phyloP scores from a whole-genome alignment of 257 asterid genomes.

The Galeopsis tetrahit region DNA sequence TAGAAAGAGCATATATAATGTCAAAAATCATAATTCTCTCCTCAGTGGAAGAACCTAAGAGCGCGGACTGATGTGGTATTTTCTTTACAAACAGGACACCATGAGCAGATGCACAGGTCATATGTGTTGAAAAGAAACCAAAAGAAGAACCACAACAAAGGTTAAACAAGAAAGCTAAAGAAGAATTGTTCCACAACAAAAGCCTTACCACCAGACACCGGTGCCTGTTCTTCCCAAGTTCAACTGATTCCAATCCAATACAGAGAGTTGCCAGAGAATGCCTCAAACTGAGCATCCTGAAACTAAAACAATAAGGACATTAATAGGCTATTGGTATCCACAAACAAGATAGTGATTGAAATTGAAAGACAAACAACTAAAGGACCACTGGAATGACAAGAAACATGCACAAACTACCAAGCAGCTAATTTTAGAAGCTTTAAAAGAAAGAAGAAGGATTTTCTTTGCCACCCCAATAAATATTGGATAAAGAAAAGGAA shows the following conservation, averaged over 20 bases:
- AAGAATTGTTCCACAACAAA: neutral
- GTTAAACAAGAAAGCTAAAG: neutral
- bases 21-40: neutral
- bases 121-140: neutral
- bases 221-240: slow-evolving; percentile 33
- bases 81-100: slow-evolving; percentile 1
- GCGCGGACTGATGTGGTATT: neutral
- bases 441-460: neutral
- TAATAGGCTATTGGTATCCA: neutral
- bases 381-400: too few species aligned
- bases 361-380: neutral
- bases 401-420: neutral
- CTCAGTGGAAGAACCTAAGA: neutral
- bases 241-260: slow-evolving; percentile 36
- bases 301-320: neutral
- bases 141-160: neutral
- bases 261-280: slow-evolving; percentile 48
- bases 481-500: neutral
- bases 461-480: neutral
- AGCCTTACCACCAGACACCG: slow-evolving; percentile 49
- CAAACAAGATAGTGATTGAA: neutral
- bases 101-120: slow-evolving; percentile 1
- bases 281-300: slow-evolving; percentile 66
- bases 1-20: neutral
- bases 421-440: neutral